Percentiles rank a stretch among this genome's conserved stretches.
Evolutionary conservation across 2,329 filamentous ascomycete genomes (phyloP).

Genomic region (Ophiostoma sp.): DNA sequence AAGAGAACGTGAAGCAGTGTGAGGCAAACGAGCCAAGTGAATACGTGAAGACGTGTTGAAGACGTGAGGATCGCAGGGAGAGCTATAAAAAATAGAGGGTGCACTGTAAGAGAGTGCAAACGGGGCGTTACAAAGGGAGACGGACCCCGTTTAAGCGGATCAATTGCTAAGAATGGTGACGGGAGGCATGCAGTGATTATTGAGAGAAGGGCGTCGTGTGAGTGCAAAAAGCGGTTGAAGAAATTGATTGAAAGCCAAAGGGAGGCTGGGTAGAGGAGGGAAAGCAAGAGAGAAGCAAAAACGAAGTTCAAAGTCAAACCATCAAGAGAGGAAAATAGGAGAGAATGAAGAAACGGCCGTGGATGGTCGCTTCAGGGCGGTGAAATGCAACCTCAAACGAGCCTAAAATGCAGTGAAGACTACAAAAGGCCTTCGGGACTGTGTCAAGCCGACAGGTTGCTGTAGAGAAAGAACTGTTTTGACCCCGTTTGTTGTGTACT

Average conservation of each 20-base stretch:
- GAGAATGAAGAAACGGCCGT: not conserved
- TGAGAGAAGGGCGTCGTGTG: not conserved
- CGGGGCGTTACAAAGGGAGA: not conserved
- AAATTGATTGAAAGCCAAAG: constrained; percentile 14
- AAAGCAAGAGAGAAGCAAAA: not conserved
- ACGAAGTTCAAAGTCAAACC: not conserved
- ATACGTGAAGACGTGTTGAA: not conserved
- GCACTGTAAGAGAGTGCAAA: not conserved
- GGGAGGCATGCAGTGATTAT: not conserved
- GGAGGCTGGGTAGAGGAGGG: not conserved
- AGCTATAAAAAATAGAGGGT: not conserved
- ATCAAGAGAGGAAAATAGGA: not conserved
- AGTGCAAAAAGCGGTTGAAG: constrained; percentile 4
- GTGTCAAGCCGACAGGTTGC: constrained; percentile 14
- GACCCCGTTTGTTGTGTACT: not conserved
- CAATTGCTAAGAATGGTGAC: not conserved
- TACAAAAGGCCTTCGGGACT: constrained; percentile 4
- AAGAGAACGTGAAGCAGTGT: not conserved
- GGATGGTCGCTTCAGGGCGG: constrained; percentile 3
- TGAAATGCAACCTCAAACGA: constrained; percentile 22
- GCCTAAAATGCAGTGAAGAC: not conserved
- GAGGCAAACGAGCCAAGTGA: not conserved
- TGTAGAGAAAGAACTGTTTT: not conserved
- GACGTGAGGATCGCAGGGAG: constrained; percentile 23
- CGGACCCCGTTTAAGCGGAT: constrained; percentile 6